Evolutionary conservation across 805 yeast species (phyloP).

Genomic region (Nakazawaea pomicola): DNA sequence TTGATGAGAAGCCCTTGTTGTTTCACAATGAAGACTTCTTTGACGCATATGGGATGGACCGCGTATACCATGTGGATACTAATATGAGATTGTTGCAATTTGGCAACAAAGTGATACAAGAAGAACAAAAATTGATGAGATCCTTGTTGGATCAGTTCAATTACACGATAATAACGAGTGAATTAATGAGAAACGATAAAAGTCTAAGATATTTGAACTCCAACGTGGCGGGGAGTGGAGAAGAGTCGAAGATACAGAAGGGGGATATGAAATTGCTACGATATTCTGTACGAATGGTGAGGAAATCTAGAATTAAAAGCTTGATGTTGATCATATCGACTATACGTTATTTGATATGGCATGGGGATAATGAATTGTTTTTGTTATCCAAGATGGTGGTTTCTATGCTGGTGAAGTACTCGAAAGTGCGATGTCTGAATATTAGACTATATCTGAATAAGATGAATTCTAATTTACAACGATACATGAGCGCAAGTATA

Average conservation of each 20-base stretch:
- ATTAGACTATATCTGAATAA: constrained; percentile 1
- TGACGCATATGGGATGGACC: neutral
- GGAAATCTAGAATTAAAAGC: neutral
- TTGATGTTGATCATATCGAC: neutral
- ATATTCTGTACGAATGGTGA: neutral
- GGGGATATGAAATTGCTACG: neutral
- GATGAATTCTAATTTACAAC: neutral
- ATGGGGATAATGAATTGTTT: neutral
- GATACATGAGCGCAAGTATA: neutral
- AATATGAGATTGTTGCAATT: no score
- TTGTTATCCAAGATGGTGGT: neutral
- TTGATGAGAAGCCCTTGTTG: neutral
- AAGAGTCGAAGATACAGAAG: no score
- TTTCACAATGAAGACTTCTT: constrained; percentile 3
- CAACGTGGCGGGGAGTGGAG: no score
- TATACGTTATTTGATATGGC: constrained; percentile 1
- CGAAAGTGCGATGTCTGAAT: neutral
- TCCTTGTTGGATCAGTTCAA: constrained; percentile 5
- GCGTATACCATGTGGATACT: neutral
- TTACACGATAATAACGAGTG: constrained; percentile 5
- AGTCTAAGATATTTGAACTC: constrained; percentile 1
- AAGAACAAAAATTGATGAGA: no score
- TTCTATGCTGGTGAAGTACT: neutral
- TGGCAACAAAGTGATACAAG: no score
- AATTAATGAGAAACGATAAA: constrained; percentile 1